Percentiles rank a stretch among this genome's conserved stretches.
Evolutionary conservation across 306 rosid species (phyloP).

Genomic region (Sophora flavescens): DNA sequence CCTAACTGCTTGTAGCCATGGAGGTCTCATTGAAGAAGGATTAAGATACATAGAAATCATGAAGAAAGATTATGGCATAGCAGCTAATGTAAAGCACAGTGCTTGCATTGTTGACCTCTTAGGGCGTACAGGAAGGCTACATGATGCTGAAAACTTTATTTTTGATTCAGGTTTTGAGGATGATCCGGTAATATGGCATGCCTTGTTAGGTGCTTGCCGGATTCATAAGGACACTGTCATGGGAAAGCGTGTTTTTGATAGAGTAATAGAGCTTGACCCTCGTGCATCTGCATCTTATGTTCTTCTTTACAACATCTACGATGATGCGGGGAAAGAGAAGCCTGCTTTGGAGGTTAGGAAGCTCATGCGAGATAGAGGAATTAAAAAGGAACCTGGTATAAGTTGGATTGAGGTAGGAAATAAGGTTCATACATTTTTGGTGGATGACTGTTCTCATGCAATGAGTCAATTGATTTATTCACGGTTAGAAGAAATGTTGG

Average conservation of each 20-base stretch:
- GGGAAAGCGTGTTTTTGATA: conserved; percentile 57
- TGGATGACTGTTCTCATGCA: conserved; percentile 60
- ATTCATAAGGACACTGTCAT: conserved; percentile 55
- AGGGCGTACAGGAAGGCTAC: conserved; percentile 65
- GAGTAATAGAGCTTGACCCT: conserved; percentile 68
- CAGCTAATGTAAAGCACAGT: conserved; percentile 57
- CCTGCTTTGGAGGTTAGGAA: conserved; percentile 56
- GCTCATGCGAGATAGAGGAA: conserved; percentile 58
- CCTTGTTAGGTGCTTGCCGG: conserved; percentile 69
- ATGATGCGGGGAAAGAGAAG: conserved; percentile 56
- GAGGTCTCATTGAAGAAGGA: conserved; percentile 68
- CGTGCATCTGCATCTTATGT: conserved; percentile 61
- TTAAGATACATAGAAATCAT: conserved; percentile 55
- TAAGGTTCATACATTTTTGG: conserved; percentile 59
- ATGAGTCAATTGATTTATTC: conserved; percentile 53
- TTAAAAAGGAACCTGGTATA: conserved; percentile 76
- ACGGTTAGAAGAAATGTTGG: conserved; percentile 53
- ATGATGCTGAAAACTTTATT: conserved; percentile 59
- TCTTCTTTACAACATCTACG: conserved; percentile 67
- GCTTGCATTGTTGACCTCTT: conserved; percentile 65
- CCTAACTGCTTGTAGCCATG: conserved; percentile 72
- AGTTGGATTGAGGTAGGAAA: conserved; percentile 73
- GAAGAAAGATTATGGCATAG: conserved; percentile 55
- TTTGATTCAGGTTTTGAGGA: conserved; percentile 51
- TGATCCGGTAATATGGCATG: conserved; percentile 69